Evolutionary conservation across 2,329 filamentous ascomycete genomes (phyloP), one percentile per base, ranked within the genome.

Genomic region (Curvularia spicifera): DNA sequence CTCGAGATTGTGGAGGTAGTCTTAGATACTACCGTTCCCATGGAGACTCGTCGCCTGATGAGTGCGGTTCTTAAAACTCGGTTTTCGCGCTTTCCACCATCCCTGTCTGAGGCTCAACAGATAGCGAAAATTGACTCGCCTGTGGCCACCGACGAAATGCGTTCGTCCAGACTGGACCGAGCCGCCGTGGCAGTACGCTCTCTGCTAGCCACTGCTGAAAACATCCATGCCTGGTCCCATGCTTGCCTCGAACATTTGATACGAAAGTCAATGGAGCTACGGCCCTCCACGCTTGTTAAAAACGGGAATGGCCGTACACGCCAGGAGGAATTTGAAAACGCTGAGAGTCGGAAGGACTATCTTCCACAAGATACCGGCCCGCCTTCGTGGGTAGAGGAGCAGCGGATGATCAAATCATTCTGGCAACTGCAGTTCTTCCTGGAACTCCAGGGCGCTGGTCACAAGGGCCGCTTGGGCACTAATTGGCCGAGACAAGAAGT

Each of bases 191-290:
- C 20, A 4, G 53, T 57, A 53, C 45, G 46, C 3, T 60, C 33
- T 7, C 50, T 60, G 24, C 53, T 60, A 13, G 15, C 53, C 2
- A 57, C 7, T 22, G 40, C 57, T 24, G 40, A 12, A 28, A 60
- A 57, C 9, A 50, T 57, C 26, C 40, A 53, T 57, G 20, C 18
- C 22, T 60, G 39, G 57, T 60, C 53, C n/a, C 28, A 60, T 53
- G 20, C 46, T 33, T 60, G 53, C 46, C 57, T 60, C 6, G 46
- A 57, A 48, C 49, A 60, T 51, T 24, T 60, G 45, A 60, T 60
- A 53, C 50, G 24, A 10, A 60, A 33, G 57, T 57, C 45, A 10
- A 45, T 57, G 50, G 13, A 53, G 33, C 8, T 57, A 28, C 26
- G 53, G 42, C 57, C 53, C n/a, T 57, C 57, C 0, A 60, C 54